Evolutionary conservation across 2,329 filamentous ascomycete species (phyloP).

Genomic region (Calonectria hongkongensis): DNA sequence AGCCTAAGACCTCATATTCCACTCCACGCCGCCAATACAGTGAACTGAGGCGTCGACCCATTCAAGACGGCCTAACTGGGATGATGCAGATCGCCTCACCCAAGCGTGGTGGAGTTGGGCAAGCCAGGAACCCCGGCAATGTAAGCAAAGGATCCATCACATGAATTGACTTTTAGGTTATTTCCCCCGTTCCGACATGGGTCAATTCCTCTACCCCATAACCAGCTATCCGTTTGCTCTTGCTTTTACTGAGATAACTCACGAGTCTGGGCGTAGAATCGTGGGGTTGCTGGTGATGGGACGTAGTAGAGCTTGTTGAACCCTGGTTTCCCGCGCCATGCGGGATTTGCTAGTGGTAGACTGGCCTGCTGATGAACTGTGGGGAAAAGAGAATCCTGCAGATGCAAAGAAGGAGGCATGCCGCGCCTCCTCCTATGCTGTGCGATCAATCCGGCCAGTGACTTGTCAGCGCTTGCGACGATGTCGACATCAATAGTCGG

Average conservation of each 20-base stretch:
- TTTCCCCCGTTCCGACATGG: background rate
- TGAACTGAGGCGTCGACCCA: slow-evolving; percentile 2
- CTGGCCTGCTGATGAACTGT: background rate
- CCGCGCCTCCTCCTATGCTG: slow-evolving; percentile 11
- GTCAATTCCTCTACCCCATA: background rate
- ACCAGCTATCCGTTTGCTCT: no score
- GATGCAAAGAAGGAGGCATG: slow-evolving; percentile 1
- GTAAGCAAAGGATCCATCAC: slow-evolving; percentile 11
- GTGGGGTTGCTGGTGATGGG: background rate
- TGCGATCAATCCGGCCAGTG: background rate
- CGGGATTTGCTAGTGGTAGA: background rate
- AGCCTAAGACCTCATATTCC: background rate
- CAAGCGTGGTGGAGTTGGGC: background rate
- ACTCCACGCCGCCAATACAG: background rate
- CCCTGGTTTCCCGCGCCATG: background rate
- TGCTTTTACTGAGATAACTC: no score
- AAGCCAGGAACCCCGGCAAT: slow-evolving; percentile 3
- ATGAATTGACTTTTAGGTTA: background rate
- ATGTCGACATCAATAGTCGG: slow-evolving; percentile 19
- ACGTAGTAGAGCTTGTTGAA: no score
- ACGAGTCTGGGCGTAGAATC: background rate
- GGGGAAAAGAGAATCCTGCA: slow-evolving; percentile 6
- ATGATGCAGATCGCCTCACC: slow-evolving; percentile 17
- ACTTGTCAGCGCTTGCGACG: slow-evolving; percentile 15
- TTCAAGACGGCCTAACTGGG: background rate